These are phyloP conservation scores for Pisolithus marmoratus DNA, from an alignment of 768 basidiomycete genomes.

Conservation along the genomic window DNA sequence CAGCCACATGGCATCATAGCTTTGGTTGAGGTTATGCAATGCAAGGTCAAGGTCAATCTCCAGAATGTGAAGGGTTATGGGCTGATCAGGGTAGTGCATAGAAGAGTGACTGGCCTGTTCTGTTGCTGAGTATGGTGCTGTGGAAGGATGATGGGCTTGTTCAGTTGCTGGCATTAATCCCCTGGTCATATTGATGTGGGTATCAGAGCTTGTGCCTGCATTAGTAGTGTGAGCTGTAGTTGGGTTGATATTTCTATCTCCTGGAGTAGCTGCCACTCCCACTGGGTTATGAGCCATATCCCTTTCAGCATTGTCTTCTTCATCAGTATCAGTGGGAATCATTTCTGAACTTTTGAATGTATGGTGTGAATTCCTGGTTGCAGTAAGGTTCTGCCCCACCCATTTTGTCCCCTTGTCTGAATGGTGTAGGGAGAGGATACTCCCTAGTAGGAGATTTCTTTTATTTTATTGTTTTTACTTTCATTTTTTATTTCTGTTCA, in stretches of 20 bases:
- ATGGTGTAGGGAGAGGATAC: too few relatives aligned
- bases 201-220: too few relatives aligned
- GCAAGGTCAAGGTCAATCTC: not conserved
- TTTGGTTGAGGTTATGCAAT: not conserved
- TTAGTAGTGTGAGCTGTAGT: too few relatives aligned
- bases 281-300: not conserved
- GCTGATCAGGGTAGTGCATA: too few relatives aligned
- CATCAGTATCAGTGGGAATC: not conserved
- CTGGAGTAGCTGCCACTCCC: not conserved
- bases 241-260: too few relatives aligned
- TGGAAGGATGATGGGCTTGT: not conserved
- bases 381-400: too few relatives aligned
- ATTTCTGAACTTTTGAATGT: not conserved
- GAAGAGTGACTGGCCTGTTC: not conserved
- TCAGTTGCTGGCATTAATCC: too few relatives aligned
- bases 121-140: not conserved
- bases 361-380: not conserved
- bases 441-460: too few relatives aligned
- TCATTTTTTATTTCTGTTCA: too few relatives aligned
- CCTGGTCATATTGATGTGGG: too few relatives aligned
- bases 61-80: not conserved
- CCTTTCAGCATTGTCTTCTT: not conserved
- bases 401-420: slow-evolving; percentile 1
- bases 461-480: too few relatives aligned
- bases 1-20: not conserved